Base-by-base conservation (phyloP, 2,329 filamentous ascomycete genomes). In the Sclerotinia nivalis region DNA sequence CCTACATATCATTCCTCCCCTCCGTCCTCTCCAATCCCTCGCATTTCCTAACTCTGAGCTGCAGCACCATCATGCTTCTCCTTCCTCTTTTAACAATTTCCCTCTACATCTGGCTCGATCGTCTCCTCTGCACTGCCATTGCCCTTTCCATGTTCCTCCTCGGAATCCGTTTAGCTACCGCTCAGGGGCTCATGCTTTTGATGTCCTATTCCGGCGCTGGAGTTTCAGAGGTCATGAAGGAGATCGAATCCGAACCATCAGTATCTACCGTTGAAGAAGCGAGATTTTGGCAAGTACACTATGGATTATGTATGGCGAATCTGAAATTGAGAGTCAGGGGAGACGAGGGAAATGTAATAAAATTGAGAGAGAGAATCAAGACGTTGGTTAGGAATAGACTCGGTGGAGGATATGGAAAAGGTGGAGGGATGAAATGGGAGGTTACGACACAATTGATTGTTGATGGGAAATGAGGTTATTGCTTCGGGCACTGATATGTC, bases 271-370 rank as follows among this genome's bases (percentile, higher is more conserved):
- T 99, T 60, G 93, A 97, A 70, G 94, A 97, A 77, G 95, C 94
- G 1, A 90, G 93, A 78, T 97, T 99, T 80, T 99, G 96, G 96
- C 96, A 99, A 82, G 96, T 97, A 20, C 96, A 99, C 81, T 97
- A 98, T 79, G 94, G 95, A 1, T 84, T 98, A 54, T 97, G 93
- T 78, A 97, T 98, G 91, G 96, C 96, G 12, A 97, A 96, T 78
- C 80, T 99, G 74, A 96, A 93, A 80, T 81, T 99, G 28, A 87
- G 89, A 71, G 87, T 97, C 37, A 79, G 69, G 5, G 61, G 59
- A 6, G 89, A 91, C 56, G 93, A 96, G 72, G 87, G 90, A 20
- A 87, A 89, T 8, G 82, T 96, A 71, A 85, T 85, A 70, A 91
- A 90, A 76, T 81, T 98, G 73, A 87, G 94, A 70, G 89, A 91